Percentiles rank a stretch among this genome's conserved stretches.
phyloP scores from a whole-genome alignment of 2,329 filamentous ascomycete genomes.

The Trichoderma pleuroti region DNA sequence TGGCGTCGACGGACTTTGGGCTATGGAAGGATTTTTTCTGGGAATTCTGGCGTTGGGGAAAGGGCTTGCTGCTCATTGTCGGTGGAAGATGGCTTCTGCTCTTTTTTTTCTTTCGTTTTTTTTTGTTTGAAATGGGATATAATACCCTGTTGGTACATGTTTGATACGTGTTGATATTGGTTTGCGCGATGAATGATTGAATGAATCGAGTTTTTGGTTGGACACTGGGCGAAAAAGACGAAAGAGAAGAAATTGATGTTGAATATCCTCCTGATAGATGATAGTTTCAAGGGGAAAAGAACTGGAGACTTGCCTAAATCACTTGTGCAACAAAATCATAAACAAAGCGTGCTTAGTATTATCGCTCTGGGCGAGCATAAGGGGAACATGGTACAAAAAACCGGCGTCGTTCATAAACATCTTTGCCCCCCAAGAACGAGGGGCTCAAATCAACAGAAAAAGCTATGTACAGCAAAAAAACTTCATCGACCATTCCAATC shows the following conservation, averaged over 20 bases:
- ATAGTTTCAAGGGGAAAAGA: background rate
- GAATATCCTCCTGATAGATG: background rate
- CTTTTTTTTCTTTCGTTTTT: background rate
- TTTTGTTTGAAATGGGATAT: background rate
- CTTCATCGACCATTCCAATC: background rate
- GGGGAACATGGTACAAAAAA: background rate
- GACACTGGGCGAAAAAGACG: background rate
- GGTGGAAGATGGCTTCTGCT: background rate
- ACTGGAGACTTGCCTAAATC: background rate
- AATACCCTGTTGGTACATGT: slow-evolving; percentile 10
- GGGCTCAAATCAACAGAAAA: slow-evolving; percentile 1
- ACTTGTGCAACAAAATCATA: background rate
- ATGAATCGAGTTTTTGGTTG: background rate
- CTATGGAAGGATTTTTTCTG: slow-evolving; percentile 1
- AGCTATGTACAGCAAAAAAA: slow-evolving; percentile 15
- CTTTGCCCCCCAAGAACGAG: background rate
- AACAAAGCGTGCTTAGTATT: background rate
- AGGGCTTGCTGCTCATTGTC: background rate
- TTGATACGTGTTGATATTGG: slow-evolving; percentile 6
- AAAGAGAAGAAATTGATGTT: background rate
- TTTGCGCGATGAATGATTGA: slow-evolving; percentile 8
- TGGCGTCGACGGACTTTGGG: slow-evolving; percentile 19
- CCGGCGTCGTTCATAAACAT: slow-evolving; percentile 3
- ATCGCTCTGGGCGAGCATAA: background rate
- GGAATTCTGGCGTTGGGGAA: background rate